Evolutionary conservation across 176 grass and related monocot species (phyloP), one percentile per base, ranked within the genome.

Genomic region (Carex scoparia): DNA sequence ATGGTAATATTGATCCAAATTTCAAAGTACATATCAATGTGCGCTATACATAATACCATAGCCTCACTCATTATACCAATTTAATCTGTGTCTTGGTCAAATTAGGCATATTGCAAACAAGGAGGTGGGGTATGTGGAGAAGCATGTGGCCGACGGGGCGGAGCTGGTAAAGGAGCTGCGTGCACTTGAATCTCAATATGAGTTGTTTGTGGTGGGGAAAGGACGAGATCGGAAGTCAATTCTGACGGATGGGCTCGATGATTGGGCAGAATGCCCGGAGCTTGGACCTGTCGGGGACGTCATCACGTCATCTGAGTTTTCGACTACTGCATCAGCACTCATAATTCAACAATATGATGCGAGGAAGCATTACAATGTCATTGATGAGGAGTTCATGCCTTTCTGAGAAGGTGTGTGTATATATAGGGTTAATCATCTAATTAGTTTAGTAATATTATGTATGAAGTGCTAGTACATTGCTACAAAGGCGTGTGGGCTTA

Each of bases 361-460:
- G 18, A 95, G 86, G 87, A 92, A 92, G 93, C 89, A 90, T 81
- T 95, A 90, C 79, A 91, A 95, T 77, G 85, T 92, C 15, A 95
- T 95, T 46, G 89, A 95, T 56, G 93, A 95, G 5, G 93, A 95
- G 83, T 95, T 95, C 89, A 92, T 92, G 93, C 93, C 91, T 0
- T 69, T 94, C 16, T 93, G 85, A 82, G 5, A 61, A 12, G 58
- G 48, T 10, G 48, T 10, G 8, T 10, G 8, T 49, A 10, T 54
- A 16, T 37, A 63, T 76, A 42, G 40, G 56, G 5, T 79, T 78
- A 38, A 54, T 28, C 5, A 59, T 28, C 32, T 78, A 75, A 54
- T 63, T 44, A 77, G 11, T 54, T 76, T 55, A 55, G 73, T 56
- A 5, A 2, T 12, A 77, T 32, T 55, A 77, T 53, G 48, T 31